Evolutionary conservation across 1,284 basidiomycete genomes (phyloP), one percentile per base, ranked within the genome.

Genomic region (Chalciporus sp.): DNA sequence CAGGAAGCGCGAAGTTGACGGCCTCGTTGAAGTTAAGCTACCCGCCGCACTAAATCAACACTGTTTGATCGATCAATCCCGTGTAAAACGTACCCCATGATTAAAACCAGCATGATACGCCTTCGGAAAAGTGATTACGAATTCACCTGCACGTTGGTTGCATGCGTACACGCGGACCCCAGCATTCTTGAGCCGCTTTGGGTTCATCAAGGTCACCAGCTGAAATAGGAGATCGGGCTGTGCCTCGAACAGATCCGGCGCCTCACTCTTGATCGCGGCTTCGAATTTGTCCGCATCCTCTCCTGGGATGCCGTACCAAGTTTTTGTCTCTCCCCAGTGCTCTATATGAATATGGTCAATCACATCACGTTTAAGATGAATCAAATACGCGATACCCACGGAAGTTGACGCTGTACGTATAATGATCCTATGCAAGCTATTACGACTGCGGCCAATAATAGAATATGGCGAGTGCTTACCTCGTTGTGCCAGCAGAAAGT

Each of bases 401-500:
- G 74, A 88, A 95, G 71, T 96, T 96, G 65, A 95, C 85, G 68
- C 92, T 94, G 72, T 97, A 98, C 11, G 95, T 98, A 73, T 96
- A 97, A 75, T 99, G 97, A 75, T 99, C 97, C 86, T 92, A 61
- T 33, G 53, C 52, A 42, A 43, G 59, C 53, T 45, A 57, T 62
- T 43, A 66, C 50, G 48, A 57, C 54, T 53, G 56, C 58, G 61
- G 58, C 37, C 42, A 55, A 47, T 58, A 53, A 31, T 42, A 58
- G 47, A 58, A 44, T 52, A 57, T 47, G 59, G 43, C 59, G 54
- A 48, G 57, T 49, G 65, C 76, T 50, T 65, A 89, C 89, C 83
- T 99, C 97, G 70, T 99, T 99, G 75, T 99, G 97, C 97, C 97
- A 99, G 72, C 96, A 98, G 74, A 99, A 99, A 1, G 97, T 96